A percentile compares a stretch with the other conserved stretches of the same genome.
phyloP scores from a whole-genome alignment of 306 rosid species.

The Alnus glutinosa region DNA sequence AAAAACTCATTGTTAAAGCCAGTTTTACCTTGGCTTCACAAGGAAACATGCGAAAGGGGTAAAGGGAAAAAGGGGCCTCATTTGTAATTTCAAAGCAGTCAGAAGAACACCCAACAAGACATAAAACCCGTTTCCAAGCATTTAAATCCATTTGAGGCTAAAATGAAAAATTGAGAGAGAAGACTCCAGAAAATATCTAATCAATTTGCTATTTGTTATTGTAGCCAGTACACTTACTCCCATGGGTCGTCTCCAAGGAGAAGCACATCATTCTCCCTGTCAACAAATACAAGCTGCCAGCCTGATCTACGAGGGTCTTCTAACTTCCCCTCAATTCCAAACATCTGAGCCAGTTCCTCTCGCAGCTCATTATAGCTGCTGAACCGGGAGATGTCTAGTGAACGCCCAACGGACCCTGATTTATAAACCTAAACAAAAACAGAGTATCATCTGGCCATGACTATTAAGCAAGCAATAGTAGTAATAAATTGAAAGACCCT shows the following conservation, averaged over 20 bases:
- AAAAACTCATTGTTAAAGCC: not conserved
- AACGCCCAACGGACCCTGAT: slow-evolving; percentile 87
- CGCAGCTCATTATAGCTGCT: slow-evolving; percentile 90
- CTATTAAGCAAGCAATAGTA: not conserved
- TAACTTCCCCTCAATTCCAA: slow-evolving; percentile 86
- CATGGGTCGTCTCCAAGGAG: slow-evolving; percentile 98
- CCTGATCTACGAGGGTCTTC: slow-evolving; percentile 98
- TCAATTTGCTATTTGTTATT: slow-evolving; percentile 9
- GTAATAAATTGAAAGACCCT: slow-evolving; percentile 7
- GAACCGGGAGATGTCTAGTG: slow-evolving; percentile 88
- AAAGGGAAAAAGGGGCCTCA: not conserved
- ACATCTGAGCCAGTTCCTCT: slow-evolving; percentile 90
- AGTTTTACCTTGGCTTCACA: not conserved
- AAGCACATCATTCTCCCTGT: slow-evolving; percentile 95
- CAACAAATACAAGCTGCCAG: slow-evolving; percentile 99
- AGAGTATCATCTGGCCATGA: slow-evolving; percentile 29
- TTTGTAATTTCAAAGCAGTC: not conserved
- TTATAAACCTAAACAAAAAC: slow-evolving; percentile 67
- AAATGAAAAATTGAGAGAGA: not conserved
- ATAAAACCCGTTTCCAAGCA: not conserved
- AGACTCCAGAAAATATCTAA: not conserved
- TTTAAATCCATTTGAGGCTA: not conserved
- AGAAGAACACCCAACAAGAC: not conserved
- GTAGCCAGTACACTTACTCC: slow-evolving; percentile 72
- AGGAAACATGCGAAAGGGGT: not conserved